phyloP scores from a whole-genome alignment of 805 yeast species.

The Cyberlindnera galapagoensis region DNA sequence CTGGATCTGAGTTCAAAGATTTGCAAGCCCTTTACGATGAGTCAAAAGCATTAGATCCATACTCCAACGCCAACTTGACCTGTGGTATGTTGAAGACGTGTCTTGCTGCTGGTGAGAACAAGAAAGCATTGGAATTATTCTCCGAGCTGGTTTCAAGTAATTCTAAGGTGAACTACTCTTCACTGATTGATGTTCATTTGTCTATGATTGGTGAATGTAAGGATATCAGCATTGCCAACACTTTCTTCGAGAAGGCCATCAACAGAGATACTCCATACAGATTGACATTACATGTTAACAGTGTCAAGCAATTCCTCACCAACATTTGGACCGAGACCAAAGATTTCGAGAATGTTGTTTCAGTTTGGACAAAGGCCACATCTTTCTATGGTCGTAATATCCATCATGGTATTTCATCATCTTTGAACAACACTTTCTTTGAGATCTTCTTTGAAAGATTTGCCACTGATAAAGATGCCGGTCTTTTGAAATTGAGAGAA shows the following conservation, averaged over 20 bases:
- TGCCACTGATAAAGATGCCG: constrained; percentile 42
- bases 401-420: constrained; percentile 65
- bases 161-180: constrained; percentile 34
- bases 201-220: constrained; percentile 73
- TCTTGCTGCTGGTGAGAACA: constrained; percentile 54
- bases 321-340: constrained; percentile 53
- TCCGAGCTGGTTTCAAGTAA: constrained; percentile 52
- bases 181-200: constrained; percentile 68
- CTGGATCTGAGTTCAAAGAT: constrained; percentile 57
- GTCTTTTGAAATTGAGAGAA: constrained; percentile 49
- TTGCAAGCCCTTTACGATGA: constrained; percentile 48
- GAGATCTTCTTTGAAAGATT: constrained; percentile 57
- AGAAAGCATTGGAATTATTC: constrained; percentile 59
- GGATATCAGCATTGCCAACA: constrained; percentile 63
- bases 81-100: constrained; percentile 74
- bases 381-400: constrained; percentile 50
- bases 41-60: constrained; percentile 26
- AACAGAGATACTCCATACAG: constrained; percentile 65
- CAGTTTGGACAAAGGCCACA: constrained; percentile 59
- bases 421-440: constrained; percentile 63
- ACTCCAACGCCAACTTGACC: constrained; percentile 39
- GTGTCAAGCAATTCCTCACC: constrained; percentile 55
- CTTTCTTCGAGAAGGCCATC: constrained; percentile 69
- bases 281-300: constrained; percentile 66
- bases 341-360: constrained; percentile 50